phyloP scores from a whole-genome alignment of 148 eudicot genomes.

The Silene conica region DNA sequence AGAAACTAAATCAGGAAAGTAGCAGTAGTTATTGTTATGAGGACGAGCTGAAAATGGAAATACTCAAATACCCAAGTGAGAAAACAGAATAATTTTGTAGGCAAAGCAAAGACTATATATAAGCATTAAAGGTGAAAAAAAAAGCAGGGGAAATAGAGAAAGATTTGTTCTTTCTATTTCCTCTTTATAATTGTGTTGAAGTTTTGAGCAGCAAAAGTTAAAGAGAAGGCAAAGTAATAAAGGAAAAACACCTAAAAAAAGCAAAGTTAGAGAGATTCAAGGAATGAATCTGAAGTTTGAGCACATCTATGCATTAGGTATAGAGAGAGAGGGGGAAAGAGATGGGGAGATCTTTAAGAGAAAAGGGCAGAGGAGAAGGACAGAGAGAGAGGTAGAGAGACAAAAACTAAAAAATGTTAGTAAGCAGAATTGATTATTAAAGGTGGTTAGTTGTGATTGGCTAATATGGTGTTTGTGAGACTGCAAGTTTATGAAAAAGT shows the following conservation, averaged over 20 bases:
- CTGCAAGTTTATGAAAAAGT: conserved; percentile 25
- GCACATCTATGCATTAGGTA: conserved; percentile 29
- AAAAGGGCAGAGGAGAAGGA: conserved; percentile 15
- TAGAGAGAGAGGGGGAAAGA: conserved; percentile 26
- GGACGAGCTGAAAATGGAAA: conserved; percentile 27
- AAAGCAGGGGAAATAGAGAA: conserved; percentile 17
- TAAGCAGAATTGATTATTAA: conserved; percentile 10
- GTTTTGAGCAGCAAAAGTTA: conserved; percentile 20
- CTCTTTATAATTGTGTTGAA: conserved; percentile 14
- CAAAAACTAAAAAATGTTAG: conserved; percentile 1
- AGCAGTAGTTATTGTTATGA: neutral
- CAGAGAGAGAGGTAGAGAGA: conserved; percentile 15
- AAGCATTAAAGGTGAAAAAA: neutral
- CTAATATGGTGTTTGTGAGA: conserved; percentile 26
- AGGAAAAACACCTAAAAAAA: conserved; percentile 21
- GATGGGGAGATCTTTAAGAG: conserved; percentile 27
- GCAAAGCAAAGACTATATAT: neutral
- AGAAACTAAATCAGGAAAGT: conserved; percentile 17
- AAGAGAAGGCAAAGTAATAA: conserved; percentile 20
- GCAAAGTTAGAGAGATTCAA: conserved; percentile 39
- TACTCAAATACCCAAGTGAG: conserved; percentile 24
- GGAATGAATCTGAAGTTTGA: conserved; percentile 47
- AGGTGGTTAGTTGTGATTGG: conserved; percentile 33
- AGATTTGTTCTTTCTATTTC: neutral
- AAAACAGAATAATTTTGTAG: conserved; percentile 20